phyloP scores from a whole-genome alignment of 345 rosid species.

The Gossypium raimondii region DNA sequence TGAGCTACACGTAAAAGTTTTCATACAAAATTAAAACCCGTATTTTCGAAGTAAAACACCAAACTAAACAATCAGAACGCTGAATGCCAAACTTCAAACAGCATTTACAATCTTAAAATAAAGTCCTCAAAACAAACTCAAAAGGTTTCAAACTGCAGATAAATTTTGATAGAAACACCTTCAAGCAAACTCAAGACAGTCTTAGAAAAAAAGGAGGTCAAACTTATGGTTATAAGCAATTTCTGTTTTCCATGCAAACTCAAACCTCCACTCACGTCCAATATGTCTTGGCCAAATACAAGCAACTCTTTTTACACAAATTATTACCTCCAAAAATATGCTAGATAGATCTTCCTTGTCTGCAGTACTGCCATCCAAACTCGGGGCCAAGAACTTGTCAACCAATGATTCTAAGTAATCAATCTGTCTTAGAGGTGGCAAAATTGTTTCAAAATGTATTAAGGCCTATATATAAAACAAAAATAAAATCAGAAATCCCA shows the following conservation, averaged over 20 bases:
- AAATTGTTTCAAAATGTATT: slow-evolving; percentile 68
- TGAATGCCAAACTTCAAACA: neutral
- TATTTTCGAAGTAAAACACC: neutral
- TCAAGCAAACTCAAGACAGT: neutral
- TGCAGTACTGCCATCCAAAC: slow-evolving; percentile 45
- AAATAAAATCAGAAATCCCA: slow-evolving; percentile 17
- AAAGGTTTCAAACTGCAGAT: neutral
- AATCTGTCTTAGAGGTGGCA: slow-evolving; percentile 60
- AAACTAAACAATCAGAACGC: neutral
- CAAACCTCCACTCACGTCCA: neutral
- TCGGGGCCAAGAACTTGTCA: slow-evolving; percentile 58
- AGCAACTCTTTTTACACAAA: neutral
- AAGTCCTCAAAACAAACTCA: neutral
- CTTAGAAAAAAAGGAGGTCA: neutral
- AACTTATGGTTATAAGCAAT: neutral
- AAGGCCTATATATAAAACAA: slow-evolving; percentile 39
- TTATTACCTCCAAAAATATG: slow-evolving; percentile 74
- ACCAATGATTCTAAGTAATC: slow-evolving; percentile 69
- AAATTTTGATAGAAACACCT: neutral
- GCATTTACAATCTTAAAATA: neutral
- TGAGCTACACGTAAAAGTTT: neutral
- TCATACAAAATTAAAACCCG: neutral
- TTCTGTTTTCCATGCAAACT: neutral
- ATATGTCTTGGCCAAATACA: neutral
- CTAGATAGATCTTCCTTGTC: slow-evolving; percentile 87